Base-by-base conservation (phyloP, 164 flowering plant genomes). In the Vitis labrusca region DNA sequence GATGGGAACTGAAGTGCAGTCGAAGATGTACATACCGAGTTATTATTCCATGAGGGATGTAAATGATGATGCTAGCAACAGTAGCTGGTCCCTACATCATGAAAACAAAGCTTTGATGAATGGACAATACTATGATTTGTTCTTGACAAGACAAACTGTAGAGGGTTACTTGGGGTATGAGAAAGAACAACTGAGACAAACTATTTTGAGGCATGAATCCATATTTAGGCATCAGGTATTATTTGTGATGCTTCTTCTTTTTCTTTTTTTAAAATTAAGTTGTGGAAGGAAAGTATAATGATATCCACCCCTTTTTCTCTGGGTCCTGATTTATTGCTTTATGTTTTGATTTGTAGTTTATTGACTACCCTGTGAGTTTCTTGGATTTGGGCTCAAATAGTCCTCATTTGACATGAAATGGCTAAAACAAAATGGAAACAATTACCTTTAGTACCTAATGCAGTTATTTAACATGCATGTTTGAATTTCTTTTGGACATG, bases 1-100 rank as follows among this genome's bases (percentile, higher is more conserved):
- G 72, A 82, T 85, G 89, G 87, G 80, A 65, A 79, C 85, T 15
- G 69, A 84, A 72, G 75, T 85, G n/a, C 85, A 80, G 64, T 58
- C 65, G 59, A 74, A 82, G 67, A 74, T 71, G 60, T 76, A 63
- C 63, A 51, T 76, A 1, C 76, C 80, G 10, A 78, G 84, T 59
- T 75, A 66, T 63, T 80, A 70, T 73, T 66, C 80, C 44, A 47
- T 63, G 68, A 67, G 69, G 65, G 80, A 80, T 75, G 74, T 80
- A 50, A 74, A 80, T 50, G 59, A 58, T 19, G 70, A 70, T 73
- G 11, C 60, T 16, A 66, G 68, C 47, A 74, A 58, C 60, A 72
- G 67, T 37, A 44, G 71, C 53, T 78, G 81, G 80, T 29, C 77
- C 15, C 32, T 67, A 19, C 66, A 71, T 72, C 56, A 71, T 49